phyloP scores from a whole-genome alignment of 305 asterid genomes.

The Galium porrigens region DNA sequence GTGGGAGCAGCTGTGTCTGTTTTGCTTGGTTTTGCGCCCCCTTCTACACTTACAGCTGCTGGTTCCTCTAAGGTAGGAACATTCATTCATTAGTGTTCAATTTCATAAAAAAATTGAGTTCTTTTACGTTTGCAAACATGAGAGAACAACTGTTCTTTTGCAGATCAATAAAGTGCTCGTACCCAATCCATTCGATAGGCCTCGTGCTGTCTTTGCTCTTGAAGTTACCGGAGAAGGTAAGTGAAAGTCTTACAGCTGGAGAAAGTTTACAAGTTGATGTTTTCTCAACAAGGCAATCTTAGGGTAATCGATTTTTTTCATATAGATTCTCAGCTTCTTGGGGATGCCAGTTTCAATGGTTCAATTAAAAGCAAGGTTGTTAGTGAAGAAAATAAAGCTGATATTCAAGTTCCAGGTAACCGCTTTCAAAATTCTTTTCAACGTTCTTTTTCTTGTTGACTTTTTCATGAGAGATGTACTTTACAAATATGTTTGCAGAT shows the following conservation, averaged over 20 bases:
- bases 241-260: constrained; percentile 4
- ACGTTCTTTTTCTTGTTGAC: constrained; percentile 12
- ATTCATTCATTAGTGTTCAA: not conserved
- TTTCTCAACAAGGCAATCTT: not conserved
- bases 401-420: constrained; percentile 63
- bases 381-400: constrained; percentile 33
- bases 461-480: constrained; percentile 13
- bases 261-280: constrained; percentile 11
- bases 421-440: constrained; percentile 12
- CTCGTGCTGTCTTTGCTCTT: constrained; percentile 57
- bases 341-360: constrained; percentile 24
- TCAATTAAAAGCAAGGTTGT: constrained; percentile 46
- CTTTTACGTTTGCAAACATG: not conserved
- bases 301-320: constrained; percentile 1
- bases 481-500: constrained; percentile 31
- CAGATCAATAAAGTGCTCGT: constrained; percentile 71
- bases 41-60: constrained; percentile 43
- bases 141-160: constrained; percentile 17
- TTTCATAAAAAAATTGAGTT: not conserved
- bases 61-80: constrained; percentile 64
- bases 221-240: constrained; percentile 79
- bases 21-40: constrained; percentile 76
- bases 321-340: constrained; percentile 33
- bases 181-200: constrained; percentile 89
- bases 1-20: constrained; percentile 71